These are phyloP conservation scores for Neurospora sp. DNA, from an alignment of 495 filamentous ascomycete species.

Conservation along the genomic window DNA sequence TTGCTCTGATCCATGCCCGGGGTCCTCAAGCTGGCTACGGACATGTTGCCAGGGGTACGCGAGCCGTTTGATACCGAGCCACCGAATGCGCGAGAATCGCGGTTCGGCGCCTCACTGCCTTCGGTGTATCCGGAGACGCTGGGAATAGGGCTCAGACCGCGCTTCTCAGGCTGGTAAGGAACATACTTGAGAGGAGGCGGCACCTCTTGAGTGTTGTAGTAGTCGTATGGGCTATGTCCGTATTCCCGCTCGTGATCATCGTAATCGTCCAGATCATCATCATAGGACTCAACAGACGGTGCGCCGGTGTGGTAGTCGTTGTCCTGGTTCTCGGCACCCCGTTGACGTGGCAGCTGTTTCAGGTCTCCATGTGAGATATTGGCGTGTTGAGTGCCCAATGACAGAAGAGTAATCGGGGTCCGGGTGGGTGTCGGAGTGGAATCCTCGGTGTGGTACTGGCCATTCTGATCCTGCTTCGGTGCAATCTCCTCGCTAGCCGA, in stretches of 20 bases:
- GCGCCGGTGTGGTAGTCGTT: constrained; percentile 35
- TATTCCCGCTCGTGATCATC: constrained; percentile 25
- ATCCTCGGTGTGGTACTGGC: constrained; percentile 6
- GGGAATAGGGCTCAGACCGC: constrained; percentile 74
- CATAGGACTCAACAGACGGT: constrained; percentile 22
- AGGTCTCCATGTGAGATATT: constrained; percentile 43
- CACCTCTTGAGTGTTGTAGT: constrained; percentile 44
- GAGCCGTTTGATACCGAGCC: background rate
- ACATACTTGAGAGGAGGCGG: constrained; percentile 46
- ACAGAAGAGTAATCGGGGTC: constrained; percentile 29
- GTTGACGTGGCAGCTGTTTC: constrained; percentile 31
- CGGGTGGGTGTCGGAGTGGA: constrained; percentile 34
- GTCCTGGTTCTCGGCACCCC: constrained; percentile 22
- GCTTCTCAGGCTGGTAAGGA: constrained; percentile 46
- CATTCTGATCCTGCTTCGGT: constrained; percentile 15
- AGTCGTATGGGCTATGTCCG: constrained; percentile 37
- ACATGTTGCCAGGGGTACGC: constrained; percentile 11
- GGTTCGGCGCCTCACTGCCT: constrained; percentile 36
- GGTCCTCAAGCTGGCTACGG: constrained; percentile 28
- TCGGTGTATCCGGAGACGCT: constrained; percentile 71
- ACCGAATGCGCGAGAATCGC: constrained; percentile 27
- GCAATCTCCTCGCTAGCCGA: constrained; percentile 49
- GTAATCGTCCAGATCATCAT: constrained; percentile 37
- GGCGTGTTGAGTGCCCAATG: constrained; percentile 37
- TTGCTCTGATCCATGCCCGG: constrained; percentile 45